Evolutionary conservation across 352 stramenopile genomes (phyloP), one percentile per base, ranked within the genome.

Genomic region (Blastocystis sp.): DNA sequence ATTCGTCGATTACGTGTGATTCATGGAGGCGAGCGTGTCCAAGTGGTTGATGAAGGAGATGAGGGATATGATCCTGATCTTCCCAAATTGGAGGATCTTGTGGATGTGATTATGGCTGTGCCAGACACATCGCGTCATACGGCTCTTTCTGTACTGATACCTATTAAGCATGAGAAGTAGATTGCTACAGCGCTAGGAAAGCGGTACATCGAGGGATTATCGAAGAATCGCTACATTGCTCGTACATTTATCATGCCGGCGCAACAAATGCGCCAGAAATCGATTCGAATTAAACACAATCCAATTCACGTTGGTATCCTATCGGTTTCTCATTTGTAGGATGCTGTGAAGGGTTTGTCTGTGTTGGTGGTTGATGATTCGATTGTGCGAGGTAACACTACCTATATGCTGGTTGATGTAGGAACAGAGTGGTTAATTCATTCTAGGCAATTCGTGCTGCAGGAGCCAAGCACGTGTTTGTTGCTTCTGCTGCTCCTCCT

Each of bases 201-300:
- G 54, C 95, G 95, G 33, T 98, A 98, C 93, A 94, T 96, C 33
- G 97, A 99, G 90, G 97, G 97, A 1, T 98, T 98, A 90, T 98
- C 98, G 87, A 99, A 99, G 93, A 99, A 99, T 93, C 93, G 96
- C 35, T 99, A 99, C 87, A 88, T 91, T 42, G 90, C 89, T 17
- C 93, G 95, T 68, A 99, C 97, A 7, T 99, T 99, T 92, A 99
- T 99, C 92, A 99, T 99, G 97, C 97, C 97, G 24, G 97, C 96
- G 70, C 97, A 99, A 91, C 92, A 92, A 30, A 93, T 94, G 40
- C 93, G 95, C 51, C 96, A 98, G 91, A 99, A 98, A 90, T 97
- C 94, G 15, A 96, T 99, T 70, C 93, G 96, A 66, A 96, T 99
- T 92, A 99, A 99, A 93, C 91, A 99, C 62, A 99, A 99, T 91